Evolutionary conservation across 306 rosid species (phyloP).

Genomic region (Oxytropis ochrocephala): DNA sequence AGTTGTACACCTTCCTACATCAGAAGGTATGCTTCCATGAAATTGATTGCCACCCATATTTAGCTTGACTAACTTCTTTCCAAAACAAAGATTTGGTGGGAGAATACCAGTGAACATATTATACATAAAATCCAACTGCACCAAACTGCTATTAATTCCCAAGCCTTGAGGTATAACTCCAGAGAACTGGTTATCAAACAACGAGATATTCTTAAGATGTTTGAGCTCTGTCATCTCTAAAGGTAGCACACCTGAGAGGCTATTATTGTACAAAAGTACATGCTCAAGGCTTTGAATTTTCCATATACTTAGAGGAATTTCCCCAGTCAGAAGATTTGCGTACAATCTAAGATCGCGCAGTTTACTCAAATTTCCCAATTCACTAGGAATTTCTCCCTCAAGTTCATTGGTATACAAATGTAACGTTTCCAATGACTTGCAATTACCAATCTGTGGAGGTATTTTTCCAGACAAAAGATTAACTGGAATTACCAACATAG

Average conservation of each 20-base stretch:
- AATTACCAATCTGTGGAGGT: slow-evolving; percentile 55
- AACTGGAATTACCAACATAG: slow-evolving; percentile 21
- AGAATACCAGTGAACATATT: slow-evolving; percentile 52
- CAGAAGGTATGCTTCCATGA: slow-evolving; percentile 49
- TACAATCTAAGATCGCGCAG: slow-evolving; percentile 41
- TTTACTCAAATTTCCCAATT: slow-evolving; percentile 45
- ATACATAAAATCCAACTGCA: slow-evolving; percentile 42
- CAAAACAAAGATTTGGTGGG: slow-evolving; percentile 65
- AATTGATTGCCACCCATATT: slow-evolving; percentile 49
- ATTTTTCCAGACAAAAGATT: slow-evolving; percentile 58
- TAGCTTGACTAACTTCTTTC: slow-evolving; percentile 36
- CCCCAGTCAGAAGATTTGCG: slow-evolving; percentile 42
- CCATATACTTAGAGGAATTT: slow-evolving; percentile 67
- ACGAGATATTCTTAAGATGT: too few species aligned
- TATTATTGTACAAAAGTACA: slow-evolving; percentile 44
- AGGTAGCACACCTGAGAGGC: slow-evolving; percentile 62
- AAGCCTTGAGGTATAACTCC: too few species aligned
- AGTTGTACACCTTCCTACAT: slow-evolving; percentile 56
- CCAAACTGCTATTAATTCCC: slow-evolving; percentile 42
- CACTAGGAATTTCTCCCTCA: slow-evolving; percentile 59
- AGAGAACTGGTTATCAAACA: too few species aligned
- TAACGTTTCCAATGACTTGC: slow-evolving; percentile 44
- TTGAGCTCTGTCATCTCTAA: slow-evolving; percentile 4
- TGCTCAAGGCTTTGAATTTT: slow-evolving; percentile 58
- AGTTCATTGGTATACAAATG: slow-evolving; percentile 43